Evolutionary conservation across 306 rosid genomes (phyloP), one percentile per base, ranked within the genome.

Genomic region (Cajanus cajan): DNA sequence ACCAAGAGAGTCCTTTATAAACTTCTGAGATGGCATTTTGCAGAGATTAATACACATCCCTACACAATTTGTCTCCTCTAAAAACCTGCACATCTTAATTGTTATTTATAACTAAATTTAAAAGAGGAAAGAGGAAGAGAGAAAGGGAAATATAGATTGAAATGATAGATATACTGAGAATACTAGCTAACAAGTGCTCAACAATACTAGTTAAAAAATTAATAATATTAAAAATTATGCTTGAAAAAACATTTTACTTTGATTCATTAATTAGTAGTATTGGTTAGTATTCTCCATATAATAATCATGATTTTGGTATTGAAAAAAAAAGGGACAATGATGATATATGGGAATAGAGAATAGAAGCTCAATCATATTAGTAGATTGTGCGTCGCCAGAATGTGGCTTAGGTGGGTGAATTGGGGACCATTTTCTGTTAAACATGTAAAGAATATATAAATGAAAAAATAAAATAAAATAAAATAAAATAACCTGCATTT

Each of bases 31-130:
- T 76, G 99, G 98, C 76, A 90, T 80, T 81, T 93, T 96, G 80
- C 99, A 96, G 44, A 93, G 92, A 84, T 93, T 96, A 43, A 63
- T 82, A 72, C 99, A 96, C 96, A 96, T 89, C 44, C 98, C 99
- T 33, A 82, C 93, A 82, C 97, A 96, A 62, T 89, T 93, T 41
- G 88, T 74, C 82, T 90, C 90, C 83, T 93, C 98, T 51, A 96
- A 85, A 77, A 96, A 89, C 88, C 99, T 96, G 93, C 72, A 80
- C 28, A 82, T 41, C 52, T 34, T 36, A 36, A 58, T 12, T 82
- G 44, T 69, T 52, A 69, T 62, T 2, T 78, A n/a, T n/a, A 16
- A 25, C 40, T 41, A 15, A 63, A 28, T 39, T 65, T 12, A 19
- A 33, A 39, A 78, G 14, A 21, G 15, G n/a, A 22, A 22, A 10